phyloP scores from a whole-genome alignment of 1,284 basidiomycete genomes.

The Fomitiporia mediterranea region DNA sequence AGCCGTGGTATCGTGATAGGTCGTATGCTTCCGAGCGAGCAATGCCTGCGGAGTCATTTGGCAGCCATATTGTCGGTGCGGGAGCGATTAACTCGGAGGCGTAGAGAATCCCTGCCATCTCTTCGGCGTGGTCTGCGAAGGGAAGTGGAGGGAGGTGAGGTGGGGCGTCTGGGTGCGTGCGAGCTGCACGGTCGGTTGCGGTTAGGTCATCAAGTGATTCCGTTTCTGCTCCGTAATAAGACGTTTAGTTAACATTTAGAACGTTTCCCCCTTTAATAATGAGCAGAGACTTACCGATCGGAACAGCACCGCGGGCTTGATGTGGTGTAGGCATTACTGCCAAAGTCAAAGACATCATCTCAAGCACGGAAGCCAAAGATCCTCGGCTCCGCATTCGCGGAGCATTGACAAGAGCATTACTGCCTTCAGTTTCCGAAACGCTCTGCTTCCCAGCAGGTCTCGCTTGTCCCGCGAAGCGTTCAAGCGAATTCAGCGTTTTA shows the following conservation, averaged over 20 bases:
- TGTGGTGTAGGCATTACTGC: conserved; percentile 62
- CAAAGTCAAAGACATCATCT: conserved; percentile 75
- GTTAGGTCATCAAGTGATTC: conserved; percentile 74
- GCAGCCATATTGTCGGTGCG: conserved; percentile 74
- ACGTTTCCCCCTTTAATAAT: background rate
- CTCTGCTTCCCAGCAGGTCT: conserved; percentile 30
- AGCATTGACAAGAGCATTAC: conserved; percentile 49
- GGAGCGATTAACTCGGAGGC: conserved; percentile 75
- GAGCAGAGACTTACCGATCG: conserved; percentile 49
- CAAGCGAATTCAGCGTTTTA: conserved; percentile 55
- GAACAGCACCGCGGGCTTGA: conserved; percentile 54
- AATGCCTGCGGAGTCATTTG: conserved; percentile 66
- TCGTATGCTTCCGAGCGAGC: conserved; percentile 67
- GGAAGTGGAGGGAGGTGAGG: conserved; percentile 65
- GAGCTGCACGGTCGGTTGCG: conserved; percentile 70
- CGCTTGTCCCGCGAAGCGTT: conserved; percentile 46
- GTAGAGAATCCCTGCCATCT: conserved; percentile 72
- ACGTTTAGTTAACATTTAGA: conserved; percentile 14
- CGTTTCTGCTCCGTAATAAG: conserved; percentile 45
- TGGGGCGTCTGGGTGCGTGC: conserved; percentile 72
- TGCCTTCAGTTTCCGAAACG: conserved; percentile 46
- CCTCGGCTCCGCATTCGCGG: conserved; percentile 45
- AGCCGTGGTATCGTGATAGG: conserved; percentile 62
- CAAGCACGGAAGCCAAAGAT: conserved; percentile 70
- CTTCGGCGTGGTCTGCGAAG: conserved; percentile 68